Base-by-base conservation (phyloP, 805 yeast species). In the Ogataea salicorniae region DNA sequence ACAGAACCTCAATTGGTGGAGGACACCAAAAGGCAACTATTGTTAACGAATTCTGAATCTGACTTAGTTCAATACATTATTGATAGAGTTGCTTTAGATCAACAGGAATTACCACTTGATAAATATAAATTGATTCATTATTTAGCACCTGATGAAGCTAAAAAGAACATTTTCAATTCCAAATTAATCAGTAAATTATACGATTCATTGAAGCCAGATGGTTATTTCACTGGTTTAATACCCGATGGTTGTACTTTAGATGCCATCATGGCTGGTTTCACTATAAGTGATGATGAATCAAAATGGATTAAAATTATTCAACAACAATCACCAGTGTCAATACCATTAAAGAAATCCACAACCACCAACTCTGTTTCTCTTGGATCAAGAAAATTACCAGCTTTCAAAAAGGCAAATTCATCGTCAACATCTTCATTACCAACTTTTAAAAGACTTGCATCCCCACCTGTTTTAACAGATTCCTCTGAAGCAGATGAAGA, bases 221-320 rank as follows among this genome's bases (percentile, higher is more conserved):
- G 87, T 22, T 63, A 49, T 34, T 64, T 83, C 31, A 62, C 63
- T 37, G 89, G 89, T 8, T 73, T 76, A 50, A 69, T 79, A 47
- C 81, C 83, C 4, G 54, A 55, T 6, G 75, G 72, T 50, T 80
- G 70, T 52, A 70, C 69, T 42, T 62, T 87, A 46, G 84, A 83
- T 56, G 91, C 82, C 23, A 70, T 86, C 45, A 73, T 83, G 72
- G 73, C 75, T 33, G 92, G 91, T 0, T 83, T 86, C 52, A 66
- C 78, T n/a, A 67, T 73, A 6, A 57, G 52, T 15, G 63, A 62
- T 22, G 68, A 61, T 26, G 73, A 69, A 23, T 67, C 72, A 23
- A 58, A 57, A 38, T 86, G 91, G 90, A 55, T 69, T 13, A 82
- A 77, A 60, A 84, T 86, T 6, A 69, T 65, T 13, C 37, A 47